phyloP scores from a whole-genome alignment of 495 filamentous ascomycete genomes.

The Halenospora varia region DNA sequence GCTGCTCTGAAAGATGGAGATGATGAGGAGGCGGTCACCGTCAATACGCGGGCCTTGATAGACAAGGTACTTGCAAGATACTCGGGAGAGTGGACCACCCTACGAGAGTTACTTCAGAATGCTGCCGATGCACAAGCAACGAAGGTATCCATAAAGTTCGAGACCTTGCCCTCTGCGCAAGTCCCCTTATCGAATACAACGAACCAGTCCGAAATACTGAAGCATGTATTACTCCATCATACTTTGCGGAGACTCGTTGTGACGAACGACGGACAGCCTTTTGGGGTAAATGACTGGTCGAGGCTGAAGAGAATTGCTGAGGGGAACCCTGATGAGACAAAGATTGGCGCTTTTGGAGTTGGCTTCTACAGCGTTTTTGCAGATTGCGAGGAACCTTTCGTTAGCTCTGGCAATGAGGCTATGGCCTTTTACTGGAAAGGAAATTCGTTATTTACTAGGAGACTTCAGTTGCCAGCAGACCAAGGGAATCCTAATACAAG shows the following conservation, averaged over 20 bases:
- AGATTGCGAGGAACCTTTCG: slow-evolving; percentile 95
- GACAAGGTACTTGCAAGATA: slow-evolving; percentile 96
- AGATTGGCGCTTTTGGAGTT: slow-evolving; percentile 98
- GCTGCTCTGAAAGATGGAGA: slow-evolving; percentile 80
- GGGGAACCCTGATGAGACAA: slow-evolving; percentile 96
- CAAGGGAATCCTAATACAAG: slow-evolving; percentile 68
- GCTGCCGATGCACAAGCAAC: slow-evolving; percentile 91
- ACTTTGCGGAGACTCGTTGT: slow-evolving; percentile 80
- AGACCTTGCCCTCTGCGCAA: slow-evolving; percentile 75
- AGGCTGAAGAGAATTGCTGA: slow-evolving; percentile 94
- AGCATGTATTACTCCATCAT: slow-evolving; percentile 77
- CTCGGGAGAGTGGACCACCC: slow-evolving; percentile 82
- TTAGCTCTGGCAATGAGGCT: slow-evolving; percentile 82
- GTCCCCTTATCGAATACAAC: slow-evolving; percentile 66
- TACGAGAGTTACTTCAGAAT: slow-evolving; percentile 96
- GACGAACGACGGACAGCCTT: slow-evolving; percentile 83
- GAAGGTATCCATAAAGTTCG: slow-evolving; percentile 85
- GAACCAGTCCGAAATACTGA: slow-evolving; percentile 65
- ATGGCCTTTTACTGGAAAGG: slow-evolving; percentile 99
- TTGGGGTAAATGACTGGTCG: slow-evolving; percentile 85
- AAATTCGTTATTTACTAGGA: slow-evolving; percentile 87
- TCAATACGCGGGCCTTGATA: slow-evolving; percentile 93
- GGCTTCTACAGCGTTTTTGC: slow-evolving; percentile 99
- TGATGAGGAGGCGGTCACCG: slow-evolving; percentile 96
- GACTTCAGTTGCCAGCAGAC: slow-evolving; percentile 60